These are phyloP conservation scores for Fraxinus velutina DNA, from an alignment of 305 asterid species.

Conservation along the genomic window DNA sequence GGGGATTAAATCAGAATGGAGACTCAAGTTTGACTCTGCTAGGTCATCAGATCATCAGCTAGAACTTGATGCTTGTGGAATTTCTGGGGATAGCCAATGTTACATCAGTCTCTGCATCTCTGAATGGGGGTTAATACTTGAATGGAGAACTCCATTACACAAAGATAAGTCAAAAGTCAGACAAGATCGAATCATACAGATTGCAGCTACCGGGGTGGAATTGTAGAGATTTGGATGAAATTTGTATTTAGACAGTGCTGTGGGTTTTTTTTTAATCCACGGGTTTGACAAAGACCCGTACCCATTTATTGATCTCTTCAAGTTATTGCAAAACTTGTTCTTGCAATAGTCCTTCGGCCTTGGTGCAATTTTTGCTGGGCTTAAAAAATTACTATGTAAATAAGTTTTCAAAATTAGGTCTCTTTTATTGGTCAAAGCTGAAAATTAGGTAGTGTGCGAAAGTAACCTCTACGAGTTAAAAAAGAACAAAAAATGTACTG, in stretches of 20 bases:
- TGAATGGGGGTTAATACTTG: background rate
- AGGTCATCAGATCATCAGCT: background rate
- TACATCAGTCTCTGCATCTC: background rate
- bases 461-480: background rate
- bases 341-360: background rate
- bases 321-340: background rate
- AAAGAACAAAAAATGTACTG: no score
- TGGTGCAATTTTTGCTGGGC: background rate
- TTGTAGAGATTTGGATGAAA: background rate
- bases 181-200: background rate
- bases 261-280: background rate
- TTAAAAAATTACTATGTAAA: background rate
- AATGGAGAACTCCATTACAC: background rate
- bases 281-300: background rate
- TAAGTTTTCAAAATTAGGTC: background rate
- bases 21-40: background rate
- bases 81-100: background rate
- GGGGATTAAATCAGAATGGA: background rate
- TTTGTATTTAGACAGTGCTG: background rate
- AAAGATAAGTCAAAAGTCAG: background rate
- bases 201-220: background rate
- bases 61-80: background rate
- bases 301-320: background rate
- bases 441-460: background rate
- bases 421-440: background rate